These are phyloP conservation scores for Wallacemonas sp. DNA, from an alignment of 208 protist genomes.

Conservation along the genomic window DNA sequence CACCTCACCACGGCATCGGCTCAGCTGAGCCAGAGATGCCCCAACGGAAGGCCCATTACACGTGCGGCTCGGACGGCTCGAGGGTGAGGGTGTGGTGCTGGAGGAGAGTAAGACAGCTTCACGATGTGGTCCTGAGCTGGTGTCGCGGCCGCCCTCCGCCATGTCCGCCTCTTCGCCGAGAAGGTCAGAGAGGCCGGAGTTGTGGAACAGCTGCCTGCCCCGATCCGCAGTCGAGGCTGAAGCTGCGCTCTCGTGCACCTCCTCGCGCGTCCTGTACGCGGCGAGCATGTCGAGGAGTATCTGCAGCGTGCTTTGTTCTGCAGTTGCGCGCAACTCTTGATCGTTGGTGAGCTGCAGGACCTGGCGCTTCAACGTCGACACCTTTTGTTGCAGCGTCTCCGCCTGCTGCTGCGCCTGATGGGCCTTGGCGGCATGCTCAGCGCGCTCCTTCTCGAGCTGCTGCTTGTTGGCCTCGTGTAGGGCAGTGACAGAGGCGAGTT, in stretches of 20 bases:
- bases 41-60: no score
- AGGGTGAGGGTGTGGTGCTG: no score
- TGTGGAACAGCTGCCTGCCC: constrained; percentile 3
- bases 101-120: no score
- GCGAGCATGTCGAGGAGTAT: constrained; percentile 28
- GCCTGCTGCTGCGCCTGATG: constrained; percentile 8
- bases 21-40: not conserved
- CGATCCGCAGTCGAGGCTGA: not conserved
- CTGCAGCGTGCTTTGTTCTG: constrained; percentile 24
- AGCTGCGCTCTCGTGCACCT: not conserved
- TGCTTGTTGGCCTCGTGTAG: constrained; percentile 24
- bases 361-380: not conserved
- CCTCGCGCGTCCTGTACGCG: not conserved
- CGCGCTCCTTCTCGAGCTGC: constrained; percentile 26
- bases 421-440: constrained; percentile 20
- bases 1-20: constrained; percentile 10
- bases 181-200: constrained; percentile 14
- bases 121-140: no score
- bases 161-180: constrained; percentile 14
- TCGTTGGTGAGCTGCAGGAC: constrained; percentile 23
- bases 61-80: no score
- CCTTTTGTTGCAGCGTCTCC: constrained; percentile 14
- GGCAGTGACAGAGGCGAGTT: constrained; percentile 13
- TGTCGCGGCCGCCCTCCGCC: constrained; percentile 9
- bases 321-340: constrained; percentile 16